A percentile compares a stretch with the other conserved stretches of the same genome.
Evolutionary conservation across 2,329 filamentous ascomycete genomes (phyloP).

Genomic region (Trichoderma sp.): DNA sequence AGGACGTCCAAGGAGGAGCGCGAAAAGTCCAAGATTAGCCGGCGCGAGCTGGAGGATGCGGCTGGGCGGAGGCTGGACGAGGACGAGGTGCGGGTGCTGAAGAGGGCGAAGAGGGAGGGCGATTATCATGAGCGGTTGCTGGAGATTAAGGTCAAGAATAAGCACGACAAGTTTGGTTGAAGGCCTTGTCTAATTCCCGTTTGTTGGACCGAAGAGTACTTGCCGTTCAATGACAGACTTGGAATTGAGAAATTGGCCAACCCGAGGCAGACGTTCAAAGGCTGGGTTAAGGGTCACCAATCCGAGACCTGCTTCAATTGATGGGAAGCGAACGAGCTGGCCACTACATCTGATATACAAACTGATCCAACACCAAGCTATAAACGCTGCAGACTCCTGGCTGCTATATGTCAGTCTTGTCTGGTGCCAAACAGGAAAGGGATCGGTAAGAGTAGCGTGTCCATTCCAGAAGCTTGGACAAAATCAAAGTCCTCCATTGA

Average conservation of each 20-base stretch:
- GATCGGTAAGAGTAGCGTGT: neutral
- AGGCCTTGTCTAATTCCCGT: neutral
- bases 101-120: slow-evolving; percentile 80
- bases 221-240: neutral
- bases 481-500: neutral
- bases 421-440: neutral
- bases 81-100: slow-evolving; percentile 81
- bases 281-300: neutral
- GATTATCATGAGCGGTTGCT: slow-evolving; percentile 86
- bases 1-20: slow-evolving; percentile 81
- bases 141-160: slow-evolving; percentile 85
- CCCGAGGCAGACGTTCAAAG: neutral
- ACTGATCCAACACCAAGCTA: neutral
- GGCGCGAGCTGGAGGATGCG: slow-evolving; percentile 79
- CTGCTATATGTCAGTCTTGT: neutral
- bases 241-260: neutral
- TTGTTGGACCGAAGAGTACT: neutral
- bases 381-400: neutral
- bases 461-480: neutral
- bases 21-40: slow-evolving; percentile 80
- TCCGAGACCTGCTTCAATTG: neutral
- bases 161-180: slow-evolving; percentile 77
- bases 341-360: neutral
- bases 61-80: slow-evolving; percentile 77
- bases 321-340: neutral